phyloP scores from a whole-genome alignment of 2,329 filamentous ascomycete genomes.

The Paracamarosporium sp. region DNA sequence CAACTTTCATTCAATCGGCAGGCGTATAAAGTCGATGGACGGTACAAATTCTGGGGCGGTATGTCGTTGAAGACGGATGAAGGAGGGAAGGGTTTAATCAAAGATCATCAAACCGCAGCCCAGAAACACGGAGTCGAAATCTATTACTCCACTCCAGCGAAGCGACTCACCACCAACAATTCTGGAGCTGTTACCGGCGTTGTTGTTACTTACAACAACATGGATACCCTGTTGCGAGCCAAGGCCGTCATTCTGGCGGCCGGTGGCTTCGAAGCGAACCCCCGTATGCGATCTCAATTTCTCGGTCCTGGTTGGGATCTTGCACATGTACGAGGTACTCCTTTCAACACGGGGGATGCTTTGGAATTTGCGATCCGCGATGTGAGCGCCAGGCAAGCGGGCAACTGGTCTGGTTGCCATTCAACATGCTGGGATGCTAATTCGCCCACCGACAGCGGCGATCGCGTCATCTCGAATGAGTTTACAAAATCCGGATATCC shows the following conservation, averaged over 20 bases:
- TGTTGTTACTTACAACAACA: conserved; percentile 32
- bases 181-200: conserved; percentile 44
- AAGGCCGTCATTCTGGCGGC: conserved; percentile 62
- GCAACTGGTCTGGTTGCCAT: conserved; percentile 71
- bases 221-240: conserved; percentile 37
- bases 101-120: conserved; percentile 57
- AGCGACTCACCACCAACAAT: conserved; percentile 45
- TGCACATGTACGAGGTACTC: conserved; percentile 68
- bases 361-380: conserved; percentile 61
- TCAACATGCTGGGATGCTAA: conserved; percentile 71
- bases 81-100: conserved; percentile 66
- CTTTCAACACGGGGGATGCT: conserved; percentile 68
- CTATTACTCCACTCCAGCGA: conserved; percentile 56
- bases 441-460: conserved; percentile 61
- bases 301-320: conserved; percentile 68
- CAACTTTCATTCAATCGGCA: conserved; percentile 70
- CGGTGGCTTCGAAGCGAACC: conserved; percentile 70
- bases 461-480: conserved; percentile 68
- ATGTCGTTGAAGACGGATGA: conserved; percentile 65
- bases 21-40: conserved; percentile 67
- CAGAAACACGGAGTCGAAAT: conserved; percentile 52
- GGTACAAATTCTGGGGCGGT: conserved; percentile 72
- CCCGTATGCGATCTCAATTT: conserved; percentile 61
- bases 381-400: conserved; percentile 58
- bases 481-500: conserved; percentile 75